Conservation (phyloP, 345 rosid species). For the Kandelia obovata region DNA sequence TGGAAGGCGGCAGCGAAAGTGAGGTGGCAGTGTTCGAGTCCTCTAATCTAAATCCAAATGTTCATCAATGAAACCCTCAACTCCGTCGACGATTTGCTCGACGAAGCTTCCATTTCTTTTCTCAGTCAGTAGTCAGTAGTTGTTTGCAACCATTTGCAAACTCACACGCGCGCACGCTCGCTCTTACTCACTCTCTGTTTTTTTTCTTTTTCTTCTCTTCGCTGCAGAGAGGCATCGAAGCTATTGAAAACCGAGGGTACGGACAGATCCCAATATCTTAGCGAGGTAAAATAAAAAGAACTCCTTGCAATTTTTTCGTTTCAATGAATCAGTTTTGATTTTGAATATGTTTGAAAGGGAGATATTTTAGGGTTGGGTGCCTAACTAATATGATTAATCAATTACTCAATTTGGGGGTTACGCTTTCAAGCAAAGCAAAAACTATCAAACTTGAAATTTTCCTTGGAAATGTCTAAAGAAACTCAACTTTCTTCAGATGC, state of each 20-base stretch:
- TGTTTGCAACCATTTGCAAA: no score
- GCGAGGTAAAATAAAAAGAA: slow-evolving; percentile 34
- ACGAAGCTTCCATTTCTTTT: slow-evolving; percentile 64
- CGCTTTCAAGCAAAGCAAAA: no score
- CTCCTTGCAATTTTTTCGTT: not conserved
- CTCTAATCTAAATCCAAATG: slow-evolving; percentile 48
- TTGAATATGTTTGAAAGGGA: no score
- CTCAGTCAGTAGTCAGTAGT: slow-evolving; percentile 28
- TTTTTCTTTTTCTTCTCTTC: not conserved
- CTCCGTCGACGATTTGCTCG: slow-evolving; percentile 55
- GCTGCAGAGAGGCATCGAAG: slow-evolving; percentile 54
- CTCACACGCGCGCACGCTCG: not conserved
- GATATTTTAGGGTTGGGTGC: no score
- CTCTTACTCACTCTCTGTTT: not conserved
- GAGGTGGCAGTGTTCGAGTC: slow-evolving; percentile 54
- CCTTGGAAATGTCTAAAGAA: no score
- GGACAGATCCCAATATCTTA: slow-evolving; percentile 46
- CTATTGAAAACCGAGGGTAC: slow-evolving; percentile 41
- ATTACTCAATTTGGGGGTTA: no score
- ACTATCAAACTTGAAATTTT: no score
- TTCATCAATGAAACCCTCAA: slow-evolving; percentile 77
- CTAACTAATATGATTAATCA: no score
- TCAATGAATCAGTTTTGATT: no score
- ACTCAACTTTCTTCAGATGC: no score
- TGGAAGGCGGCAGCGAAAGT: slow-evolving; percentile 77